Conservation (phyloP, 306 rosid genomes). For the Lathyrus sativus region DNA sequence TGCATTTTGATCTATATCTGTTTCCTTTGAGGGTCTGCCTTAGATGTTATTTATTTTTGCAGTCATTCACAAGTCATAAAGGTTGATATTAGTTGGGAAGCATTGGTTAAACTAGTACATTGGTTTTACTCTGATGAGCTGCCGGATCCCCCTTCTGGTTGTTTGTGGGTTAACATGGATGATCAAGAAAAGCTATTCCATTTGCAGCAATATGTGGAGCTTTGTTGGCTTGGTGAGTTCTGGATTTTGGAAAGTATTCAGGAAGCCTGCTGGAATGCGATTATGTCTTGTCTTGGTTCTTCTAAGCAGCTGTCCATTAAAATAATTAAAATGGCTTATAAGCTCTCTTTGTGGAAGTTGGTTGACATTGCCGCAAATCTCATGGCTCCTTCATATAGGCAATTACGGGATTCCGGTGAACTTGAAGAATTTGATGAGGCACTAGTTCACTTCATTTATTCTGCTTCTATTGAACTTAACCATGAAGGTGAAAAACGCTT, state of each 20-base stretch:
- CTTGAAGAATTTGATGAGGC: slow-evolving; percentile 69
- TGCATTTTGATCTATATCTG: slow-evolving; percentile 10
- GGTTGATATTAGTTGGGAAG: slow-evolving; percentile 73
- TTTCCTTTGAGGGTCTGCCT: background rate
- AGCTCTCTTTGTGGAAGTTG: slow-evolving; percentile 65
- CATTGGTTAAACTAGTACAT: slow-evolving; percentile 65
- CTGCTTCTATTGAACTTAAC: slow-evolving; percentile 63
- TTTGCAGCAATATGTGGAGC: slow-evolving; percentile 74
- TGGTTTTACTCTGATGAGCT: slow-evolving; percentile 71
- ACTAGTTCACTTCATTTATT: slow-evolving; percentile 61
- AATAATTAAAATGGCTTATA: slow-evolving; percentile 62
- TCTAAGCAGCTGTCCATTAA: slow-evolving; percentile 52
- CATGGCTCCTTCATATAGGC: slow-evolving; percentile 70
- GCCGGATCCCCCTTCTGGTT: slow-evolving; percentile 73
- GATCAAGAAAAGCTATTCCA: slow-evolving; percentile 59
- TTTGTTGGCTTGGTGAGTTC: slow-evolving; percentile 77
- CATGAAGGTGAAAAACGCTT: slow-evolving; percentile 48
- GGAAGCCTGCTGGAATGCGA: slow-evolving; percentile 64
- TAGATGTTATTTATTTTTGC: slow-evolving; percentile 36
- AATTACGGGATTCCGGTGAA: slow-evolving; percentile 70
- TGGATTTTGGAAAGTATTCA: slow-evolving; percentile 67
- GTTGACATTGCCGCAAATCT: slow-evolving; percentile 63
- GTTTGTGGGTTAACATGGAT: slow-evolving; percentile 78
- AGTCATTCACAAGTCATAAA: slow-evolving; percentile 65
- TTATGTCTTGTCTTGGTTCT: slow-evolving; percentile 61